Conservation (phyloP, 805 yeast species). For the Cyberlindnera bimundalis region DNA sequence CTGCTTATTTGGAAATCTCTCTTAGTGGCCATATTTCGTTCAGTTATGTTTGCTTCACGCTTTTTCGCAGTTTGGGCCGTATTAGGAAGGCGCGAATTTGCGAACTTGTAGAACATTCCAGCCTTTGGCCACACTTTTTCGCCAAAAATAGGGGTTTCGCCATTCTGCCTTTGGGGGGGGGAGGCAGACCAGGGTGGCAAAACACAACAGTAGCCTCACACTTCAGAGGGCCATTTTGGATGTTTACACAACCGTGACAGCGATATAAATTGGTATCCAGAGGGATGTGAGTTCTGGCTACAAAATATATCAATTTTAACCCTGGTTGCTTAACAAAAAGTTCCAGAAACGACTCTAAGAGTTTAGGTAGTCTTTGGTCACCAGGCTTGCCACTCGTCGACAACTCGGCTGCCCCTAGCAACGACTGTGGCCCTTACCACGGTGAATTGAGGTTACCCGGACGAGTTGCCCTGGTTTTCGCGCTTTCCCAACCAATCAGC, state of each 20-base stretch:
- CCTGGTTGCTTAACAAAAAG: neutral
- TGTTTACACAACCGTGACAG: neutral
- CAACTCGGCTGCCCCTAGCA: slow-evolving; percentile 9
- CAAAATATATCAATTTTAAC: neutral
- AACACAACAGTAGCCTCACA: neutral
- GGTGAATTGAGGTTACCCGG: slow-evolving; percentile 10
- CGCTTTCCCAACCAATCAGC: slow-evolving; percentile 9
- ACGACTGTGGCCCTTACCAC: slow-evolving; percentile 9
- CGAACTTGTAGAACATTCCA: no score
- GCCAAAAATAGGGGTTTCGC: neutral
- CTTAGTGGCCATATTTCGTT: no score
- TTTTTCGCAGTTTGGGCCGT: no score
- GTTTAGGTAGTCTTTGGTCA: neutral
- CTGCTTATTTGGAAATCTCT: no score
- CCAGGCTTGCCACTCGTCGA: neutral
- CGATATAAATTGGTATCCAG: neutral
- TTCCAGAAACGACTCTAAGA: neutral
- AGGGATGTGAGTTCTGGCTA: neutral
- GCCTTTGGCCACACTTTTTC: no score
- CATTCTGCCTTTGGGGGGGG: neutral
- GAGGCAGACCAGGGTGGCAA: slow-evolving; percentile 1
- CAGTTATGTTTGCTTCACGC: no score
- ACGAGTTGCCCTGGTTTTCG: slow-evolving; percentile 9
- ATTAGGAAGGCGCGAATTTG: no score
- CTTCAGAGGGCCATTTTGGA: neutral